phyloP scores from a whole-genome alignment of 371 early-diverging fungal species.

The Mortierella sp. region DNA sequence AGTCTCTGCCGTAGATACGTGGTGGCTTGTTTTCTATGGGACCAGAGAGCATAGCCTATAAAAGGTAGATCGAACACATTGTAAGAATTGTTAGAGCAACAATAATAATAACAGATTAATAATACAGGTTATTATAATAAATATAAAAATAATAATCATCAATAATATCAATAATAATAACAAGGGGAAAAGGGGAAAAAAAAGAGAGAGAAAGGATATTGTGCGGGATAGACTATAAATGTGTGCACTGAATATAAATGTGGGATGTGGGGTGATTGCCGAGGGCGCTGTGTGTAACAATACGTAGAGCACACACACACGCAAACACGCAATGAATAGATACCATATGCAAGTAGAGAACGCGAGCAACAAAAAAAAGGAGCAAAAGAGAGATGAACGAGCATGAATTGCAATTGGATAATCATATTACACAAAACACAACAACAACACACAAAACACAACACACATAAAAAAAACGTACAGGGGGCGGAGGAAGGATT shows the following conservation, averaged over 20 bases:
- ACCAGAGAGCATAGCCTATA: conserved; percentile 42
- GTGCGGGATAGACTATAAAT: neutral
- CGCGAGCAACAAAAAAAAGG: neutral
- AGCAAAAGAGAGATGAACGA: neutral
- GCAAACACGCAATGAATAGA: neutral
- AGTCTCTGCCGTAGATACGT: conserved; percentile 49
- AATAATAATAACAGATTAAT: no score
- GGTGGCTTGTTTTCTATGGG: conserved; percentile 35
- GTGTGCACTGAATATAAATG: neutral
- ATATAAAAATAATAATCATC: neutral
- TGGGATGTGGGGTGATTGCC: conserved; percentile 3
- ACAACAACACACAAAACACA: neutral
- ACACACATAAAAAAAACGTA: conserved; percentile 19
- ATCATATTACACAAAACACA: conserved; percentile 14
- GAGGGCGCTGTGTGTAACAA: conserved; percentile 18
- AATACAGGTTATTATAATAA: no score
- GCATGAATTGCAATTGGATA: conserved; percentile 19
- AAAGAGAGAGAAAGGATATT: neutral
- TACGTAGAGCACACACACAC: neutral
- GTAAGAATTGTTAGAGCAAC: neutral
- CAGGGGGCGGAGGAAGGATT: conserved; percentile 50
- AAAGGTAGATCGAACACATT: neutral
- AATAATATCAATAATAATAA: no score
- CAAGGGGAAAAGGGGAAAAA: neutral
- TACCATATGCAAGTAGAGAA: neutral